A percentile compares a stretch with the other conserved stretches of the same genome.
Evolutionary conservation across 2,329 filamentous ascomycete species (phyloP).

Genomic region (Mycogone perniciosa): DNA sequence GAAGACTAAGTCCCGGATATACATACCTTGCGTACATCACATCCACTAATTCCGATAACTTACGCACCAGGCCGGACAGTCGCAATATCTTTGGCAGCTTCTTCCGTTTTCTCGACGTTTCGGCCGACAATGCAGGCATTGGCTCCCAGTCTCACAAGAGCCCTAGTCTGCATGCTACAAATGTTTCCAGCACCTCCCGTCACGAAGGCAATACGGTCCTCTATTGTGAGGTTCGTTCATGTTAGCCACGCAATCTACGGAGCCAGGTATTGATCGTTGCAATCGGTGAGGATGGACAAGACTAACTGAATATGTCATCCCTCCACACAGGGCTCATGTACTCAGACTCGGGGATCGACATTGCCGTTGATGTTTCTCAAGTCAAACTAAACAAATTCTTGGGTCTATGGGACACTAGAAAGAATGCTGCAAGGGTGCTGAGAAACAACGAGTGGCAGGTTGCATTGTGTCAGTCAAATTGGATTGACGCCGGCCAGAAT

Average conservation of each 20-base stretch:
- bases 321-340: slow-evolving; percentile 81
- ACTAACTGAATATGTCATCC: slow-evolving; percentile 74
- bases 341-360: slow-evolving; percentile 64
- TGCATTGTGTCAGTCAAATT: too few species aligned
- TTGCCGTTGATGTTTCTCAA: too few species aligned
- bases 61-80: slow-evolving; percentile 70
- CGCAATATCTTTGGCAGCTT: slow-evolving; percentile 73
- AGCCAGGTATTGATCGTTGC: neutral
- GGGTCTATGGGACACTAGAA: too few species aligned
- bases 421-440: too few species aligned
- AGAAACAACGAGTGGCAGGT: too few species aligned
- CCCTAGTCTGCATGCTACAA: slow-evolving; percentile 88
- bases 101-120: slow-evolving; percentile 80
- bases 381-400: too few species aligned
- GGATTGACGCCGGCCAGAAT: too few species aligned
- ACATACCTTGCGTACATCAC: slow-evolving; percentile 71
- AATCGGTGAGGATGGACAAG: neutral
- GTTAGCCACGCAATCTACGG: neutral
- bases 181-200: slow-evolving; percentile 92
- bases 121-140: slow-evolving; percentile 92
- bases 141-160: slow-evolving; percentile 83
- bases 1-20: too few species aligned
- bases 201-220: slow-evolving; percentile 85
- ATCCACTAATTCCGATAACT: slow-evolving; percentile 78
- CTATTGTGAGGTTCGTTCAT: slow-evolving; percentile 35